Conservation (phyloP, 148 eudicot genomes). For the Diospyros kaki region DNA sequence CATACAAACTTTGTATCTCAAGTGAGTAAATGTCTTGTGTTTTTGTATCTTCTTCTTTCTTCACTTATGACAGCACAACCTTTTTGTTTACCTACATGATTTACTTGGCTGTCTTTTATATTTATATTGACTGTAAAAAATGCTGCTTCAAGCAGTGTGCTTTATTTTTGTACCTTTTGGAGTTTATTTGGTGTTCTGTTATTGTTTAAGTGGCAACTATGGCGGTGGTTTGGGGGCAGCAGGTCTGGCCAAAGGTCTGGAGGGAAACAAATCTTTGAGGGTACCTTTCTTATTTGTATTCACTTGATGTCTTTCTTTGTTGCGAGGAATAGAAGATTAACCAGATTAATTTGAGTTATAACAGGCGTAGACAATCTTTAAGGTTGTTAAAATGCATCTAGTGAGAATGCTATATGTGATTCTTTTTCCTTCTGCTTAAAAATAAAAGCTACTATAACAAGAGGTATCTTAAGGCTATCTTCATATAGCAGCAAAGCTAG, state of each 20-base stretch:
- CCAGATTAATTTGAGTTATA: neutral
- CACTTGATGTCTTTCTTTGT: neutral
- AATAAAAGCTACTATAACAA: neutral
- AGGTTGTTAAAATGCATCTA: neutral
- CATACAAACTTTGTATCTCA: conserved; percentile 57
- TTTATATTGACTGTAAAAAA: neutral
- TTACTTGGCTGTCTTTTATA: neutral
- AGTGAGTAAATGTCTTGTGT: conserved; percentile 45
- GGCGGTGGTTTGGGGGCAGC: conserved; percentile 89
- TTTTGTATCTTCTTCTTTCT: conserved; percentile 19
- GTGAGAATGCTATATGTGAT: neutral
- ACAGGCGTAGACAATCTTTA: neutral
- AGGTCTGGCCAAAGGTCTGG: conserved; percentile 84
- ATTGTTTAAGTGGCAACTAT: conserved; percentile 73
- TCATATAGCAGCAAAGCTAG: neutral
- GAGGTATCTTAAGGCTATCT: neutral
- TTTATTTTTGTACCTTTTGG: neutral
- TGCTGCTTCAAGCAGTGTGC: neutral
- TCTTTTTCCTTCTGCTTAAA: neutral
- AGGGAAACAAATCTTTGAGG: conserved; percentile 83
- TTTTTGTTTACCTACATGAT: neutral
- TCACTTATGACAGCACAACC: neutral
- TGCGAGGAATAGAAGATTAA: neutral
- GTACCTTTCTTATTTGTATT: conserved; percentile 34
- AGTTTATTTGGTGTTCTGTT: conserved; percentile 7